A percentile compares a stretch with the other conserved stretches of the same genome.
Evolutionary conservation across 345 rosid species (phyloP).

Genomic region (Citrus australasica): DNA sequence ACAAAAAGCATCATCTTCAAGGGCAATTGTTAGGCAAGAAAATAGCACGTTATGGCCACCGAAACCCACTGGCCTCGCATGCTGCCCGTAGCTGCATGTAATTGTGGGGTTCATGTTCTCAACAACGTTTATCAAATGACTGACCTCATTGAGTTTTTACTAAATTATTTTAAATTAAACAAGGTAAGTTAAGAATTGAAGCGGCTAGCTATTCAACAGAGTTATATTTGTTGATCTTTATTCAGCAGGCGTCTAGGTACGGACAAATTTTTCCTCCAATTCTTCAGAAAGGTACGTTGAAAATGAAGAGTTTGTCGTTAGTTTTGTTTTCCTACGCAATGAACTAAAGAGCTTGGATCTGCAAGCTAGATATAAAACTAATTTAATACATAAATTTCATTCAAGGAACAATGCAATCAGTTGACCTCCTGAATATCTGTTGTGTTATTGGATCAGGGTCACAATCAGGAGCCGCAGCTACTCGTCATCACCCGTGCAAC

Average conservation of each 20-base stretch:
- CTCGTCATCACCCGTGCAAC: background rate
- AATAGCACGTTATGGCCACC: conserved; percentile 27
- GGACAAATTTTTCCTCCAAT: conserved; percentile 19
- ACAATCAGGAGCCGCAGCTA: background rate
- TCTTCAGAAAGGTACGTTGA: background rate
- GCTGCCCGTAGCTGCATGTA: background rate
- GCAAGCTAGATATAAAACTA: background rate
- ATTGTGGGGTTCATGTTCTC: conserved; percentile 37
- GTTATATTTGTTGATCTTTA: background rate
- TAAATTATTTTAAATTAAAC: background rate
- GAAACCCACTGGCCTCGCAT: background rate
- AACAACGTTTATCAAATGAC: background rate
- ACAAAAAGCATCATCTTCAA: background rate
- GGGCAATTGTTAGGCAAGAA: background rate
- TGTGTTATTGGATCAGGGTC: background rate
- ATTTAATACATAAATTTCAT: background rate
- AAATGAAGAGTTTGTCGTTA: conserved; percentile 3
- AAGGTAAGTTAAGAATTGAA: background rate
- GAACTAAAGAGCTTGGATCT: background rate
- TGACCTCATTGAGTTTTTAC: no score
- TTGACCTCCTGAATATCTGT: background rate
- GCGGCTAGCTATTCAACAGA: background rate
- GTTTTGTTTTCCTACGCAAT: background rate
- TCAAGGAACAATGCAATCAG: background rate
- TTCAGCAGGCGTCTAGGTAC: background rate